Evolutionary conservation across 1,284 basidiomycete species (phyloP).

Genomic region (Gymnopus androsaceus): DNA sequence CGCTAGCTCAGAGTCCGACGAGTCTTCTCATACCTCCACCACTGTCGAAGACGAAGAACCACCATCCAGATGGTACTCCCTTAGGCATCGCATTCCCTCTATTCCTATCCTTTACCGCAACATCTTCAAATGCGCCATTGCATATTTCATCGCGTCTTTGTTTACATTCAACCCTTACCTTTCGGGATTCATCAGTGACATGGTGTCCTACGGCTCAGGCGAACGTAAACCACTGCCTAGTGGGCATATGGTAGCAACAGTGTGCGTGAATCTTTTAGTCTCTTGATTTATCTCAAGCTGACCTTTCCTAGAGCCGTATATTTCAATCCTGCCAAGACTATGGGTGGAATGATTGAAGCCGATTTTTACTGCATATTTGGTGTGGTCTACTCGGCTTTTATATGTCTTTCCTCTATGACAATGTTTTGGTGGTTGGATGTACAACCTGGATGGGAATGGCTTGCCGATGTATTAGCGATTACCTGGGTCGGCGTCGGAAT

Average conservation of each 20-base stretch:
- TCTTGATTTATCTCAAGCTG: conserved; percentile 4
- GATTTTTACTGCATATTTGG: conserved; percentile 78
- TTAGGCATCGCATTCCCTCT: conserved; percentile 20
- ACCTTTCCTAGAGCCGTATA: conserved; percentile 64
- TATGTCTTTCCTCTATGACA: conserved; percentile 77
- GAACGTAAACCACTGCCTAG: conserved; percentile 62
- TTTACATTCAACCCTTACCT: conserved; percentile 88
- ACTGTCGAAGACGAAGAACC: conserved; percentile 7
- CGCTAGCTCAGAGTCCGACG: conserved; percentile 26
- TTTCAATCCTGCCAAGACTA: conserved; percentile 83
- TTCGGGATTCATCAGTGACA: conserved; percentile 62
- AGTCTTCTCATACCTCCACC: conserved; percentile 14
- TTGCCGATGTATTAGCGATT: conserved; percentile 70
- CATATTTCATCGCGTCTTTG: conserved; percentile 88
- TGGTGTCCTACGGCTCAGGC: conserved; percentile 53
- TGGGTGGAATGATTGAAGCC: conserved; percentile 90
- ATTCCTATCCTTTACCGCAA: conserved; percentile 63
- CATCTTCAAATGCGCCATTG: conserved; percentile 88
- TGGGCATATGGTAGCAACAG: conserved; percentile 90
- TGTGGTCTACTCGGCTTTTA: conserved; percentile 69
- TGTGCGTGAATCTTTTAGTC: conserved; percentile 49
- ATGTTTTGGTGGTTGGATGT: conserved; percentile 80
- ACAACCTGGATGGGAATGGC: conserved; percentile 66
- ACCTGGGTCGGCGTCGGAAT: conserved; percentile 84
- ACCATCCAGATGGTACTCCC: conserved; percentile 21